Evolutionary conservation across 495 filamentous ascomycete genomes (phyloP).

Genomic region (Penicillium turbatum): DNA sequence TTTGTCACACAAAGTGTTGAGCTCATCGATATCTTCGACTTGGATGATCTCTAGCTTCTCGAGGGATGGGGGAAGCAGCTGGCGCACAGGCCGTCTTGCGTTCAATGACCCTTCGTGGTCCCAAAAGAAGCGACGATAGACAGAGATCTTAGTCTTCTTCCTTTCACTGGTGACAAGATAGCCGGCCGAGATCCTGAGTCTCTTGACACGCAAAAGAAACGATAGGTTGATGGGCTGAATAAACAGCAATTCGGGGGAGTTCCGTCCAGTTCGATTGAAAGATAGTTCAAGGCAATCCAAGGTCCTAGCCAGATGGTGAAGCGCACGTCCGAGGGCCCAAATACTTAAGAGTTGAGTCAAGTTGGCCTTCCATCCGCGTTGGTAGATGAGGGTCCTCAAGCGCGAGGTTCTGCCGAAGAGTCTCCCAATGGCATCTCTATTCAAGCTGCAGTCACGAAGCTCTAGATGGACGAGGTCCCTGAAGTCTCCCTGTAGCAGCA

Average conservation of each 20-base stretch:
- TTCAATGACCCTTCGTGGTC: background rate
- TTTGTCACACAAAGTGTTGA: background rate
- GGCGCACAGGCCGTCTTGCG: background rate
- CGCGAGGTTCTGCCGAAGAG: background rate
- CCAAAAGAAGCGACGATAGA: too few species aligned
- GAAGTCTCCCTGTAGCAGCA: background rate
- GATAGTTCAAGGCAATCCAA: background rate
- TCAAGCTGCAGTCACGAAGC: background rate
- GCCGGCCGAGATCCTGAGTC: background rate
- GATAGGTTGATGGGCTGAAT: background rate
- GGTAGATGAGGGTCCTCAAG: background rate
- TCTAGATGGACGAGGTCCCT: background rate
- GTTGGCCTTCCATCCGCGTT: background rate
- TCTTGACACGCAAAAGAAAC: background rate
- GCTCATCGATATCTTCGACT: background rate
- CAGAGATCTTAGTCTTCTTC: background rate
- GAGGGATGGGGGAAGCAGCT: background rate
- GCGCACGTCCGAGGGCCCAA: background rate
- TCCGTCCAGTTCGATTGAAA: background rate
- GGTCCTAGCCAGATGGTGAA: background rate
- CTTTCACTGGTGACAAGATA: background rate
- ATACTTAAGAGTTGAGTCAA: background rate
- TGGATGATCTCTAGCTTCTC: background rate
- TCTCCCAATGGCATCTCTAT: background rate
- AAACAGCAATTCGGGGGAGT: background rate